Evolutionary conservation across 2,329 filamentous ascomycete species (phyloP).

Genomic region (Phoma sp.): DNA sequence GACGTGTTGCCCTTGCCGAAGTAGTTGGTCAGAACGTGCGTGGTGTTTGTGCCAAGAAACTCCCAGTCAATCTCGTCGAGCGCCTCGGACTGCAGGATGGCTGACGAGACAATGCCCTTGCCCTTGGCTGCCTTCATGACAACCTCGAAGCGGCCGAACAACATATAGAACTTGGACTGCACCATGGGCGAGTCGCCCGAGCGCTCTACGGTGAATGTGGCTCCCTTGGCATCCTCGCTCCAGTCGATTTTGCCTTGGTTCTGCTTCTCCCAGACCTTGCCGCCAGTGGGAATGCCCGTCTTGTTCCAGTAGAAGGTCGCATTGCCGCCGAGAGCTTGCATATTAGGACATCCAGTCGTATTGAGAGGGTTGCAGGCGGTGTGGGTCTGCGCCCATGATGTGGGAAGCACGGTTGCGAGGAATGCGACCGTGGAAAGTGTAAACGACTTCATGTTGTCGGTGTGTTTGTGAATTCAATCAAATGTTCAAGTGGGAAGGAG

Average conservation of each 20-base stretch:
- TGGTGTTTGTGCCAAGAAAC: slow-evolving; percentile 50
- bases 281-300: slow-evolving; percentile 47
- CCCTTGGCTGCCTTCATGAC: slow-evolving; percentile 58
- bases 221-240: slow-evolving; percentile 62
- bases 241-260: slow-evolving; percentile 72
- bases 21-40: slow-evolving; percentile 59
- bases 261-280: slow-evolving; percentile 66
- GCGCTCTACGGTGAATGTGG: slow-evolving; percentile 74
- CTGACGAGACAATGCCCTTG: slow-evolving; percentile 58
- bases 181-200: slow-evolving; percentile 80
- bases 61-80: slow-evolving; percentile 65
- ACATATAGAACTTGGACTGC: slow-evolving; percentile 65
- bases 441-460: slow-evolving; percentile 39
- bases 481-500: slow-evolving; percentile 31
- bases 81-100: slow-evolving; percentile 60
- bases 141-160: slow-evolving; percentile 61
- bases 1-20: slow-evolving; percentile 64
- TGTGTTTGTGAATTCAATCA: slow-evolving; percentile 4
- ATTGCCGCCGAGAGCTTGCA: slow-evolving; percentile 73
- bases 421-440: slow-evolving; percentile 47
- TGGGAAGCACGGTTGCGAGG: slow-evolving; percentile 49
- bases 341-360: slow-evolving; percentile 69
- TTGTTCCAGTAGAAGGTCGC: slow-evolving; percentile 62
- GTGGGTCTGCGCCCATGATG: slow-evolving; percentile 73
- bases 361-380: slow-evolving; percentile 81